A percentile compares a stretch with the other conserved stretches of the same genome.
Conservation (phyloP, 768 basidiomycete genomes). For the Termitomyces sp. region DNA sequence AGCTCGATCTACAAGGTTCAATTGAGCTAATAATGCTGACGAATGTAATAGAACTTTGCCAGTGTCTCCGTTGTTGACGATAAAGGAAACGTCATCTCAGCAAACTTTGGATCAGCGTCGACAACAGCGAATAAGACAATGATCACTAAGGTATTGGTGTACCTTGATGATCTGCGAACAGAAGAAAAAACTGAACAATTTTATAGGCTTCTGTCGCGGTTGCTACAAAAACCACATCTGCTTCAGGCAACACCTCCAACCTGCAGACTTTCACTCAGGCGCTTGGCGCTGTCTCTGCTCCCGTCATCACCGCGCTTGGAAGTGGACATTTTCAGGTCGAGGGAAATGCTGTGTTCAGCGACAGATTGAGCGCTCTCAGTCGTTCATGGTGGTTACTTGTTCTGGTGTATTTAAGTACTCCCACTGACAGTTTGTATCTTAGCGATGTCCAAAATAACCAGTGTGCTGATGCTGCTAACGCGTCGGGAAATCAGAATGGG, state of each 20-base stretch:
- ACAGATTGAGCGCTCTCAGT: slow-evolving; percentile 38
- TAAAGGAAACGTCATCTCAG: slow-evolving; percentile 36
- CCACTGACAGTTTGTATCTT: not conserved
- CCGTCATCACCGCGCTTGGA: slow-evolving; percentile 37
- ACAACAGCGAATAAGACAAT: not conserved
- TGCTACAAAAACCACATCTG: slow-evolving; percentile 15
- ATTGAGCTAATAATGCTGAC: not conserved
- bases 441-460: slow-evolving; percentile 58
- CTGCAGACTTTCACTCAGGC: slow-evolving; percentile 44
- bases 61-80: slow-evolving; percentile 39
- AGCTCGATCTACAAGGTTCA: slow-evolving; percentile 6
- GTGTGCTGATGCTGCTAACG: slow-evolving; percentile 56
- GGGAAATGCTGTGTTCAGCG: slow-evolving; percentile 46
- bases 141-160: not conserved
- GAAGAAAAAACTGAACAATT: not conserved
- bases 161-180: not conserved
- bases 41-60: slow-evolving; percentile 39
- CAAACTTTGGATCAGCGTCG: slow-evolving; percentile 14
- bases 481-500: slow-evolving; percentile 42
- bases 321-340: slow-evolving; percentile 47
- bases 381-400: slow-evolving; percentile 39
- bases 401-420: not conserved
- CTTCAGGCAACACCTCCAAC: slow-evolving; percentile 3
- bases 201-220: slow-evolving; percentile 8
- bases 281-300: slow-evolving; percentile 44